These are phyloP conservation scores for Alopecurus myosuroides DNA, from an alignment of 176 grass and related monocot species.

Conservation along the genomic window DNA sequence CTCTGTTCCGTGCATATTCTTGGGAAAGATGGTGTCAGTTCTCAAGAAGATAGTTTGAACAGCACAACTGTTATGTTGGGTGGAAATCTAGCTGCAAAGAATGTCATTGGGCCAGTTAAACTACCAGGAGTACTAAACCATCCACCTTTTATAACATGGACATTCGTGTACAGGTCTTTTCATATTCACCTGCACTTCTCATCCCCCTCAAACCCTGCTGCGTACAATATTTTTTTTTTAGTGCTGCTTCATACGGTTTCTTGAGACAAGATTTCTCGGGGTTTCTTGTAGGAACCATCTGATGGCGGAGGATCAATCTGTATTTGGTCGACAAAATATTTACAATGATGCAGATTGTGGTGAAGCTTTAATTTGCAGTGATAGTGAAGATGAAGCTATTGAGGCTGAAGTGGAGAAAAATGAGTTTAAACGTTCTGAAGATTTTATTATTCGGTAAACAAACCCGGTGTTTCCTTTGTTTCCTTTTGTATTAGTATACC, in stretches of 20 bases:
- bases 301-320: constrained; percentile 94
- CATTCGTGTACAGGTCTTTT: constrained; percentile 82
- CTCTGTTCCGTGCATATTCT: constrained; percentile 48
- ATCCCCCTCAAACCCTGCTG: neutral
- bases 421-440: constrained; percentile 63
- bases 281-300: constrained; percentile 68
- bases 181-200: constrained; percentile 11
- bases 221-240: neutral
- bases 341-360: constrained; percentile 81
- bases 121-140: constrained; percentile 49
- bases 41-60: constrained; percentile 64
- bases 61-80: constrained; percentile 45
- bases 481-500: neutral
- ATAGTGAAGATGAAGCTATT: constrained; percentile 82
- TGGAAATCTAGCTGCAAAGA: constrained; percentile 55
- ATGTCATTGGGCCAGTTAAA: constrained; percentile 57
- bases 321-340: constrained; percentile 83
- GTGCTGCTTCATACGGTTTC: neutral
- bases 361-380: constrained; percentile 87
- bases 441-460: constrained; percentile 72
- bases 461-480: neutral
- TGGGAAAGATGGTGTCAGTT: constrained; percentile 61
- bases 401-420: constrained; percentile 82
- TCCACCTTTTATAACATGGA: constrained; percentile 91
- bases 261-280: neutral